Evolutionary conservation across 139 green algal genomes (phyloP), one percentile per base, ranked within the genome.

Genomic region (Gonium pectorale): DNA sequence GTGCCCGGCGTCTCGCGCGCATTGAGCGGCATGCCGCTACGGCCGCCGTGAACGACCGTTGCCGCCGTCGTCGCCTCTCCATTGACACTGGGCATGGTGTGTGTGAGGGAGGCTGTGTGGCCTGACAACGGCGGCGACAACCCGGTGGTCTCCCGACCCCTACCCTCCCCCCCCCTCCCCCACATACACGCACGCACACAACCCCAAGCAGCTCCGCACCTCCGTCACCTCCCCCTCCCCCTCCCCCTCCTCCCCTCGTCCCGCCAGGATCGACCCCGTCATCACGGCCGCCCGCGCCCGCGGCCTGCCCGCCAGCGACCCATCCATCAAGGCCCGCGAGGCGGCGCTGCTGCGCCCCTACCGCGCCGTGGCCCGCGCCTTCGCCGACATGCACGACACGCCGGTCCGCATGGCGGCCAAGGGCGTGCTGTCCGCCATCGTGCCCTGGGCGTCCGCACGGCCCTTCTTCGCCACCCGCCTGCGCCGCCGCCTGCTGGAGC

Each of bases 381-480:
- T 99, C 93, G 98, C 98, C 4, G 96, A 98, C 88, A 97, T 99
- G 94, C 98, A 99, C 87, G 97, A 99, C 93, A 98, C 94, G 26
- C 95, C 96, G 3, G 86, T 92, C 43, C 93, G 98, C 86, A 99
- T 99, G 97, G 79, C 93, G 49, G 94, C 95, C 79, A 99, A 91
- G 86, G 79, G 60, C 52, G 70, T 81, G 15, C 75, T 82, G 8
- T 62, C 59, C 40, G 75, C 75, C 75, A 72, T 82, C 59, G 75
- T 82, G 54, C 75, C 75, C n/a, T 72, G 59, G 75, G 37, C 75
- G 59, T 22, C 91, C 27, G 93, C 96, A 0, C 93, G 98, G 41
- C 33, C 80, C 40, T 99, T 98, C 90, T 96, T 99, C 46, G 91
- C 90, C 17, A 73, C 62, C 2, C 93, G 96, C 41, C 92, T 99